Evolutionary conservation across 2,329 filamentous ascomycete genomes (phyloP), one percentile per base, ranked within the genome.

Genomic region (Calonectria pseudoreteaudii): DNA sequence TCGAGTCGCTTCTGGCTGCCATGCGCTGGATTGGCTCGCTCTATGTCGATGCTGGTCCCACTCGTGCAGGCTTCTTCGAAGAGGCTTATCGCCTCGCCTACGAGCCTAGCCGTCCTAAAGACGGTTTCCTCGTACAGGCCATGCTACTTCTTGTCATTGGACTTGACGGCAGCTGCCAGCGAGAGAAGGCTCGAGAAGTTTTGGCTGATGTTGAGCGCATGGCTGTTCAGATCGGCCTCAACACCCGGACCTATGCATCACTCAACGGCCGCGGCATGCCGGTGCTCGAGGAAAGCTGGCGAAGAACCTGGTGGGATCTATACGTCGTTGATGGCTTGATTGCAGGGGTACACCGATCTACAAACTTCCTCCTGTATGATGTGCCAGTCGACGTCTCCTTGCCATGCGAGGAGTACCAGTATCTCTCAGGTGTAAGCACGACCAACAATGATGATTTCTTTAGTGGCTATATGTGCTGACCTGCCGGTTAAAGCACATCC

Each of bases 221-320:
- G 60, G 94, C 95, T 2, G 85, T 97, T 13, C 91, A 95, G 71
- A 89, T 98, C 30, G 93, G 94, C 0, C 90, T 98, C 84, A 92
- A 98, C 81, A 91, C 90, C 13, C 88, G 90, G 62, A 88, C 90
- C 0, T 98, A 92, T 82, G 93, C 95, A 0, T 84, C 88, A 0
- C 84, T 88, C 7, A 87, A 95, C 78, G 93, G 93, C 20, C 87
- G 89, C 34, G 91, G 91, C 7, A 91, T 93, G 73, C 88, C 91
- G 0, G 87, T 95, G 2, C 82, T 96, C 4, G 94, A 96, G 81
- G 96, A 98, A 84, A 94, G 93, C 82, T 93, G 95, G 91, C 91
- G 95, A 23, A 90, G 96, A 72, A 98, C 95, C 1, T 98, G 95
- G 95, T 98, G 96, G 96, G 95, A 92, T 75, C 82, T 92, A 5